A percentile compares a stretch with the other conserved stretches of the same genome.
These are phyloP conservation scores for Anthoceros angustus DNA, from an alignment of 225 moss, liverwort and hornwort genomes.

Conservation along the genomic window DNA sequence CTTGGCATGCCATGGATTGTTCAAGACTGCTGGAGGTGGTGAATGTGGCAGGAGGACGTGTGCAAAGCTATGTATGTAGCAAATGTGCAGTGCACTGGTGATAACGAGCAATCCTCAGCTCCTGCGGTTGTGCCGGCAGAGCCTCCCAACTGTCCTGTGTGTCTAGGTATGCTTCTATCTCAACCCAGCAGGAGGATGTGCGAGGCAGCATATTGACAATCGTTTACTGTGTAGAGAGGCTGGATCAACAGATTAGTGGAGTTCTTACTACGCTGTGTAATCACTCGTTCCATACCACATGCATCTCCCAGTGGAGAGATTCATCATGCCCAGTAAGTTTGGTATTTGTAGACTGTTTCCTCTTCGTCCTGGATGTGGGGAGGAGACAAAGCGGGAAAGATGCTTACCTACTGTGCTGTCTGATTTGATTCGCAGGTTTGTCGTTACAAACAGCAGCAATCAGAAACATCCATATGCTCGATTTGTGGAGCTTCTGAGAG, in stretches of 20 bases:
- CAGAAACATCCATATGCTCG: constrained; percentile 83
- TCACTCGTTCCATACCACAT: constrained; percentile 90
- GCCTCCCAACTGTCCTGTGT: constrained; percentile 94
- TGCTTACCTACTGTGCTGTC: neutral
- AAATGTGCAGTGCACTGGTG: constrained; percentile 74
- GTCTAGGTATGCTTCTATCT: constrained; percentile 34
- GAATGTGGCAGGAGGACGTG: constrained; percentile 56
- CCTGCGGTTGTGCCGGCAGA: constrained; percentile 84
- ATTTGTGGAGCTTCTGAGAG: constrained; percentile 82
- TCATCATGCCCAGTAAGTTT: constrained; percentile 84
- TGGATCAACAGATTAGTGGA: constrained; percentile 95
- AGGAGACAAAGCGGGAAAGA: neutral
- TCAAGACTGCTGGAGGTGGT: neutral
- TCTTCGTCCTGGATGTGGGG: neutral
- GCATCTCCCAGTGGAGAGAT: constrained; percentile 98
- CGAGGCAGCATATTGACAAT: neutral
- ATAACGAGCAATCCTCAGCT: constrained; percentile 76
- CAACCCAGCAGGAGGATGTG: neutral
- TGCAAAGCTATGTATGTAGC: constrained; percentile 89
- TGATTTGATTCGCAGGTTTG: constrained; percentile 40
- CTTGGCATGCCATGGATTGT: constrained; percentile 1
- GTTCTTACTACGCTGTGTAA: constrained; percentile 94
- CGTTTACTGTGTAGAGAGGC: constrained; percentile 45
- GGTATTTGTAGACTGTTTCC: neutral
- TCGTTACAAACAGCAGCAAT: constrained; percentile 73